These are phyloP conservation scores for Zostera marina DNA, from an alignment of 116 monocot species.

Conservation along the genomic window DNA sequence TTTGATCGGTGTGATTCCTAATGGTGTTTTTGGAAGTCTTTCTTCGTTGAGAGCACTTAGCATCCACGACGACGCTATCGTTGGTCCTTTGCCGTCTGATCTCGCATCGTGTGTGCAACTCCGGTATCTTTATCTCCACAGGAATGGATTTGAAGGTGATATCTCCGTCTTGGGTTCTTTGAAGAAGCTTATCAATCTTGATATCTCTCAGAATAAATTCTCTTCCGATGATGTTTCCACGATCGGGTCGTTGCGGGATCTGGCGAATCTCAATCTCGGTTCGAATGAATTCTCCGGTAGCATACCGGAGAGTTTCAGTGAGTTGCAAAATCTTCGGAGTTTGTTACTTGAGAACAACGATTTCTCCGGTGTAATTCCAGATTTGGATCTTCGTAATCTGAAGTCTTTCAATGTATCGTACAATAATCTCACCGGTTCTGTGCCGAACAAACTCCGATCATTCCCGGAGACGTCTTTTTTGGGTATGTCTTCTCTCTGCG, in stretches of 20 bases:
- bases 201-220: constrained; percentile 46
- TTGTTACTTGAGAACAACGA: constrained; percentile 40
- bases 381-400: constrained; percentile 16
- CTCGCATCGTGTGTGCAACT: constrained; percentile 24
- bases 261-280: constrained; percentile 31
- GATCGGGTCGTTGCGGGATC: constrained; percentile 25
- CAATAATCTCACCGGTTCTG: constrained; percentile 39
- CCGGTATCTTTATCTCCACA: constrained; percentile 30
- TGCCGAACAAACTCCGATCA: constrained; percentile 21
- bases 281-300: constrained; percentile 32
- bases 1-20: constrained; percentile 38
- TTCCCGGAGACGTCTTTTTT: constrained; percentile 22
- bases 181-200: constrained; percentile 21
- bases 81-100: constrained; percentile 39
- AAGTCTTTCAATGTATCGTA: constrained; percentile 49
- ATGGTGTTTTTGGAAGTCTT: constrained; percentile 30
- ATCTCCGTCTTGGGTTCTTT: constrained; percentile 21
- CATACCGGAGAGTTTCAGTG: constrained; percentile 16
- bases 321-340: constrained; percentile 22
- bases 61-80: constrained; percentile 46
- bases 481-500: constrained; percentile 28
- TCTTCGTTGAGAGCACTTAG: constrained; percentile 34
- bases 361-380: constrained; percentile 40
- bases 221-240: constrained; percentile 17
- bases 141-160: constrained; percentile 32